phyloP scores from a whole-genome alignment of 305 asterid species.

The Fraxinus platypoda region DNA sequence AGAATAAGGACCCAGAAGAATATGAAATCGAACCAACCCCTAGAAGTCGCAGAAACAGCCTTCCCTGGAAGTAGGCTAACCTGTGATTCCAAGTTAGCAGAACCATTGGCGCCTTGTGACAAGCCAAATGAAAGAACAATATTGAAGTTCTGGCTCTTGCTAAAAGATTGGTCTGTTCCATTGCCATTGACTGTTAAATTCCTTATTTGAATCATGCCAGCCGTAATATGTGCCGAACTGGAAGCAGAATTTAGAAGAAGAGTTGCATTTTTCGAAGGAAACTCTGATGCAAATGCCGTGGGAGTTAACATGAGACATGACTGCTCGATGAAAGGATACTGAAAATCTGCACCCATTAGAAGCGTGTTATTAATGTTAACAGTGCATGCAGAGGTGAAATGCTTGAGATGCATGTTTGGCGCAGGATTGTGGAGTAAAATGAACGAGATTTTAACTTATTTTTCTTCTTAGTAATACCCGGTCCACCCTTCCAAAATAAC shows the following conservation, averaged over 20 bases:
- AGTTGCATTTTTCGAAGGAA: constrained; percentile 55
- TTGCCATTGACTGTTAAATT: constrained; percentile 32
- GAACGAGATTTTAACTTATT: neutral
- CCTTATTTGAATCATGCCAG: constrained; percentile 74
- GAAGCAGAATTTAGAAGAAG: constrained; percentile 54
- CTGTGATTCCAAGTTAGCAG: constrained; percentile 48
- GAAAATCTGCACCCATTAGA: constrained; percentile 44
- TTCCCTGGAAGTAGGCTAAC: constrained; percentile 50
- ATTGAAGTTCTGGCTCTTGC: constrained; percentile 52
- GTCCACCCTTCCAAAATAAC: neutral
- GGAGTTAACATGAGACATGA: constrained; percentile 86
- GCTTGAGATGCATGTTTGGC: neutral
- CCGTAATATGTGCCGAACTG: constrained; percentile 58
- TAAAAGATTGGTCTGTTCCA: constrained; percentile 32
- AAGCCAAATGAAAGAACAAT: constrained; percentile 66
- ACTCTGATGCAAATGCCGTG: constrained; percentile 81
- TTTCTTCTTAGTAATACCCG: neutral
- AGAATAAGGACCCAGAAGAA: constrained; percentile 61
- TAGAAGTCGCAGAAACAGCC: constrained; percentile 30
- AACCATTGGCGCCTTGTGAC: constrained; percentile 44
- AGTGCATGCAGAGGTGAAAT: neutral
- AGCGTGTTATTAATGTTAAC: neutral
- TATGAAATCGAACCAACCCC: constrained; percentile 56
- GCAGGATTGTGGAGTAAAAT: neutral
- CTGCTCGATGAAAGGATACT: constrained; percentile 57